Conservation (phyloP, 164 flowering plant genomes). For the Chimonanthus salicifolius region DNA sequence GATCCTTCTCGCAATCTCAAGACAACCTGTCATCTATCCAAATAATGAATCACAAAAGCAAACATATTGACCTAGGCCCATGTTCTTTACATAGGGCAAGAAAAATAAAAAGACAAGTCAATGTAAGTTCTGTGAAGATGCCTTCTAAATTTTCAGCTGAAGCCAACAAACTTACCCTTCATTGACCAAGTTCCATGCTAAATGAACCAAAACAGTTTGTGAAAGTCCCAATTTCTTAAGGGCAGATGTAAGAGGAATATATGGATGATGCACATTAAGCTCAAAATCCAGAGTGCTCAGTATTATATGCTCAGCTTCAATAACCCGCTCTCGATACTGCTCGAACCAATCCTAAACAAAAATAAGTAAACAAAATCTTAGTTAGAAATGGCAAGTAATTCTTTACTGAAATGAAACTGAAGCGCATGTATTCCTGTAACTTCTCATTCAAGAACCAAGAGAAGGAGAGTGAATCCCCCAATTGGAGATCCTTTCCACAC, state of each 20-base stretch:
- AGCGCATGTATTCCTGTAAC: no score
- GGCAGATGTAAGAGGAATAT: conserved; percentile 67
- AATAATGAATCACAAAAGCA: background rate
- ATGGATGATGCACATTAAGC: conserved; percentile 89
- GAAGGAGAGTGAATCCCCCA: no score
- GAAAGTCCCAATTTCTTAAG: conserved; percentile 85
- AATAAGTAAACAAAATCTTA: conserved; percentile 1
- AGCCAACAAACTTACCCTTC: conserved; percentile 69
- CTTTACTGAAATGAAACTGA: no score
- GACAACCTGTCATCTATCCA: background rate
- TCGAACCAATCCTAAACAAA: conserved; percentile 88
- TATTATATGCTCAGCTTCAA: conserved; percentile 85
- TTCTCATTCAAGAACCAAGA: no score
- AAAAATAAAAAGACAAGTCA: background rate
- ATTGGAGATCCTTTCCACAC: no score
- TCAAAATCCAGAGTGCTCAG: conserved; percentile 90
- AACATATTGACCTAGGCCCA: background rate
- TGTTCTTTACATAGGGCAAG: background rate
- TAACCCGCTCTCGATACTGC: conserved; percentile 72
- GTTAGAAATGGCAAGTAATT: background rate
- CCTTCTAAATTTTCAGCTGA: no score
- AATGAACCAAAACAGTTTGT: conserved; percentile 57
- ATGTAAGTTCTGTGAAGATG: background rate
- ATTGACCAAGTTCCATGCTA: conserved; percentile 79
- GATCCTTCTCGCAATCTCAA: no score